These are phyloP conservation scores for Balansia obtecta DNA, from an alignment of 2,329 filamentous ascomycete genomes.

Conservation along the genomic window DNA sequence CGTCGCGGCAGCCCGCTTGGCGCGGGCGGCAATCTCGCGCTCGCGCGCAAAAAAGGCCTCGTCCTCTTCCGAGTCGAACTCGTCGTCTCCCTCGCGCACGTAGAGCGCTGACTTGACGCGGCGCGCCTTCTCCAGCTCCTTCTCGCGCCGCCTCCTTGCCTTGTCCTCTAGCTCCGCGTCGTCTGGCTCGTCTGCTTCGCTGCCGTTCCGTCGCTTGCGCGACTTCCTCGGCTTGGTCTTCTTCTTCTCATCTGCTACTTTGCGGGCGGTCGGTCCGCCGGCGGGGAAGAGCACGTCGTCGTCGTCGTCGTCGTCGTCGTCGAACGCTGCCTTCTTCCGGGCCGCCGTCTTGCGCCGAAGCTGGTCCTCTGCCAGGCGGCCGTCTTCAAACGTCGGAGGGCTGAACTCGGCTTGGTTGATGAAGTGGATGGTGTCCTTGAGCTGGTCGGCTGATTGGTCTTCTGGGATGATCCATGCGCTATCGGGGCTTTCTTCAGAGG, in stretches of 20 bases:
- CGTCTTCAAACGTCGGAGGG: constrained; percentile 66
- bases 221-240: constrained; percentile 36
- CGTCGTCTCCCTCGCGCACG: constrained; percentile 77
- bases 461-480: constrained; percentile 69
- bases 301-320: constrained; percentile 49
- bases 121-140: constrained; percentile 61
- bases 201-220: constrained; percentile 34
- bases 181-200: constrained; percentile 31
- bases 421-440: constrained; percentile 56
- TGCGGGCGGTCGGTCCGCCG: constrained; percentile 49
- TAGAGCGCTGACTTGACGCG: constrained; percentile 78
- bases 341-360: constrained; percentile 57
- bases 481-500: constrained; percentile 57
- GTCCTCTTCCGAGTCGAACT: constrained; percentile 63
- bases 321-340: constrained; percentile 49
- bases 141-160: constrained; percentile 48
- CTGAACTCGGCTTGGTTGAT: constrained; percentile 71
- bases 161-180: constrained; percentile 55
- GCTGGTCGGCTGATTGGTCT: constrained; percentile 45
- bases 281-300: constrained; percentile 55
- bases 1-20: constrained; percentile 23
- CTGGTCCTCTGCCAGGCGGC: constrained; percentile 60
- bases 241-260: constrained; percentile 40
- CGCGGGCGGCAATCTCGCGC: constrained; percentile 41
- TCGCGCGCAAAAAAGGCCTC: constrained; percentile 68